phyloP scores from a whole-genome alignment of 345 rosid species.

The Corymbia maculata region DNA sequence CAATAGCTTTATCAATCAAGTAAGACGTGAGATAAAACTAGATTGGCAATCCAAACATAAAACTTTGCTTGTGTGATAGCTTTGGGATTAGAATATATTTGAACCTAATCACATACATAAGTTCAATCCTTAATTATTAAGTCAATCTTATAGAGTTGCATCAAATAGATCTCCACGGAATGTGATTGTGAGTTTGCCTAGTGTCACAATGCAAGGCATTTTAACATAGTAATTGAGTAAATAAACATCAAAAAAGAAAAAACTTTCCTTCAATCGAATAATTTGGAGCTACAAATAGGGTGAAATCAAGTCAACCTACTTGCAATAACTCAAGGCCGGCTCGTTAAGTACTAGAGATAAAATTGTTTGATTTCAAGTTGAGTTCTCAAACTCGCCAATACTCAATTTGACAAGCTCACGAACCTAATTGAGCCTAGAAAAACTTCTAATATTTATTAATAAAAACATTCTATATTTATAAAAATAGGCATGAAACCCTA shows the following conservation, averaged over 20 bases:
- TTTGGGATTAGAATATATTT: not conserved
- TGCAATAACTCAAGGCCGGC: not conserved
- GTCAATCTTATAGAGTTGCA: not conserved
- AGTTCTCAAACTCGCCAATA: not conserved
- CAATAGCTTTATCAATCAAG: not conserved
- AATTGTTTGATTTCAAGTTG: not conserved
- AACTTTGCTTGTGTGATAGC: not conserved
- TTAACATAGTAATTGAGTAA: not conserved
- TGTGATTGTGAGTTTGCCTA: not conserved
- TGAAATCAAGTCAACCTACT: not conserved
- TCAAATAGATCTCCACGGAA: not conserved
- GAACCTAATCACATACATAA: not conserved
- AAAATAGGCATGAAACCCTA: not conserved
- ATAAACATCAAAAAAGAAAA: not conserved
- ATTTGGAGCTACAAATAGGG: not conserved
- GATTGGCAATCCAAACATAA: not conserved
- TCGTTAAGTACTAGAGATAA: not conserved
- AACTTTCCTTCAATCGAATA: not conserved
- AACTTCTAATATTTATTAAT: not conserved
- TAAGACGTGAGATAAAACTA: not conserved
- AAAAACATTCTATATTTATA: not conserved
- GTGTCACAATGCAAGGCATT: not conserved
- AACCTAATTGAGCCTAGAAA: not conserved
- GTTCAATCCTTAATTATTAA: not conserved
- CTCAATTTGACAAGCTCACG: not conserved